phyloP scores from a whole-genome alignment of 169 alveolate genomes.

The Eimeria sp. region DNA sequence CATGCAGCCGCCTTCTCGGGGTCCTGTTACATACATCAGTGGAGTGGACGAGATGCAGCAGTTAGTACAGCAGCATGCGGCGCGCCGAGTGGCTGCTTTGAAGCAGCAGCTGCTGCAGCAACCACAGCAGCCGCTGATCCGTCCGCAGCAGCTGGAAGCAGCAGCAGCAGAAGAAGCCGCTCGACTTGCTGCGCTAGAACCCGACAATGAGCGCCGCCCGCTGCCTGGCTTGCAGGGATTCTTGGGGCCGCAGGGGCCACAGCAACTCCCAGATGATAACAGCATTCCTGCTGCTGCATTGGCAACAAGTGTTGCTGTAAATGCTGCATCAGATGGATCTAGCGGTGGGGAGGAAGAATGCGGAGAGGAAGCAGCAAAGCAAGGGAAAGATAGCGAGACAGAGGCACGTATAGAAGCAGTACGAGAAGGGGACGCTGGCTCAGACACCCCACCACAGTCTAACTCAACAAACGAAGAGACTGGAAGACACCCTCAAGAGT shows the following conservation, averaged over 20 bases:
- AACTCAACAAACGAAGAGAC: neutral
- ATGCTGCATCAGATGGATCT: neutral
- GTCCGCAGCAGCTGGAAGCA: neutral
- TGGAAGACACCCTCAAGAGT: neutral
- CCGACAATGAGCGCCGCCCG: neutral
- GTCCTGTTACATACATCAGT: neutral
- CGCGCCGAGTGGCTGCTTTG: constrained; percentile 51
- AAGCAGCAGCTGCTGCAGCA: constrained; percentile 70
- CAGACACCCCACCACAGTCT: too few species aligned
- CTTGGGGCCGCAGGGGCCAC: neutral
- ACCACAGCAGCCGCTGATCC: constrained; percentile 37
- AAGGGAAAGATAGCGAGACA: neutral
- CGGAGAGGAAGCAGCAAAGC: neutral
- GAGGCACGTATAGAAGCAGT: neutral
- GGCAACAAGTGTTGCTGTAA: neutral
- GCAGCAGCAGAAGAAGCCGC: constrained; percentile 67
- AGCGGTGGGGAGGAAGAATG: neutral
- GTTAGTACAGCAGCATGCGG: constrained; percentile 52
- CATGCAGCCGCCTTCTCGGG: neutral
- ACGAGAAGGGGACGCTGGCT: too few species aligned
- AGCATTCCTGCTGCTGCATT: neutral
- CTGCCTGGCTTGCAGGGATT: neutral
- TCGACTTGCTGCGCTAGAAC: constrained; percentile 41
- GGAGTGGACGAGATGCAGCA: constrained; percentile 59
- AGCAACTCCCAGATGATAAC: neutral